Conservation (phyloP, 768 basidiomycete genomes). For the Lactarius evosmus region DNA sequence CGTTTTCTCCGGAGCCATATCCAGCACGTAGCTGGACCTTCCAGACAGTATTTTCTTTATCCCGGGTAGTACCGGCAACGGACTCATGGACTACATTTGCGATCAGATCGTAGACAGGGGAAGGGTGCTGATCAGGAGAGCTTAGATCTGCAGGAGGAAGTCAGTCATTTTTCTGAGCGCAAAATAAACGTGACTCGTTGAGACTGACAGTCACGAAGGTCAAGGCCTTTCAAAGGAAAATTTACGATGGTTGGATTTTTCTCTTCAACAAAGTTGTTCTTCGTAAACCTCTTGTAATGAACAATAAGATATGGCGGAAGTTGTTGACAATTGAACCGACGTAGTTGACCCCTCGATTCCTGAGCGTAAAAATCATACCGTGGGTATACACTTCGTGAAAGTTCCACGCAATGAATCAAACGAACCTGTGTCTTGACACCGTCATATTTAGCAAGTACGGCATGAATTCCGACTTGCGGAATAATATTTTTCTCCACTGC, state of each 20-base stretch:
- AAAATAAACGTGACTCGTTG: background rate
- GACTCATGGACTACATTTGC: conserved; percentile 96
- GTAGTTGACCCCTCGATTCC: conserved; percentile 84
- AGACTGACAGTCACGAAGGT: conserved; percentile 84
- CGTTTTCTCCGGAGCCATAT: conserved; percentile 72
- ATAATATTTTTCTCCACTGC: conserved; percentile 97
- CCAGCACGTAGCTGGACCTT: conserved; percentile 83
- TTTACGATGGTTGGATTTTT: conserved; percentile 99
- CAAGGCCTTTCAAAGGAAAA: conserved; percentile 90
- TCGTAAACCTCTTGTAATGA: conserved; percentile 95
- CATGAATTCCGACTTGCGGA: conserved; percentile 91
- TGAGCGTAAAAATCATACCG: conserved; percentile 32
- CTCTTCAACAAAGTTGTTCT: conserved; percentile 95
- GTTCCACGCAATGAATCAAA: conserved; percentile 25
- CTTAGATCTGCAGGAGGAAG: conserved; percentile 63
- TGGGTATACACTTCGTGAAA: conserved; percentile 21
- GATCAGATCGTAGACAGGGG: conserved; percentile 87
- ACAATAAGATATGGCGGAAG: conserved; percentile 92
- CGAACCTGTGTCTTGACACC: conserved; percentile 83
- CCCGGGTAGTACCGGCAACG: conserved; percentile 90
- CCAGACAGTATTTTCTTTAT: conserved; percentile 90
- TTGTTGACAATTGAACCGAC: conserved; percentile 84
- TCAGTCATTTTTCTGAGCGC: conserved; percentile 1
- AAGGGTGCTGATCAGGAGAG: conserved; percentile 51
- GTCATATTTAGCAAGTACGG: conserved; percentile 91